These are phyloP conservation scores for Hypoxylon rickii DNA, from an alignment of 495 filamentous ascomycete genomes.

Conservation along the genomic window DNA sequence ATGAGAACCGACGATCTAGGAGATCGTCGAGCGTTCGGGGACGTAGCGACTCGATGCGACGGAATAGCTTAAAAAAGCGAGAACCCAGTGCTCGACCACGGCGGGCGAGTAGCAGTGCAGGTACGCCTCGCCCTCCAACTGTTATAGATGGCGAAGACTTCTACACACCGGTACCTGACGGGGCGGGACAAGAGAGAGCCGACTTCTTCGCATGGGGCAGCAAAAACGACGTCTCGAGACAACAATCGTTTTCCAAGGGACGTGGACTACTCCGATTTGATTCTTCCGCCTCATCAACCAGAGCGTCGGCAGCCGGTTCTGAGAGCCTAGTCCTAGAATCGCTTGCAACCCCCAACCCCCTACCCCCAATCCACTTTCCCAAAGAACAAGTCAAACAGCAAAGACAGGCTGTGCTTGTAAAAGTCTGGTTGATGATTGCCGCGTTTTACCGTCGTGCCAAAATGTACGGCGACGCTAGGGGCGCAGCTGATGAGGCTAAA, in stretches of 20 bases:
- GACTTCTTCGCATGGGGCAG: conserved; percentile 44
- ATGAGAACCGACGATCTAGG: conserved; percentile 38
- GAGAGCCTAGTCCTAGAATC: conserved; percentile 31
- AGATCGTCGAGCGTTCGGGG: conserved; percentile 41
- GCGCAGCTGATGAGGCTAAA: conserved; percentile 79
- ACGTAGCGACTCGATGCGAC: conserved; percentile 48
- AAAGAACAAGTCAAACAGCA: conserved; percentile 58
- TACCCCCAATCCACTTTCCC: conserved; percentile 56
- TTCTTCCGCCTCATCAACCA: conserved; percentile 35
- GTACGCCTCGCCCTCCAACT: conserved; percentile 35
- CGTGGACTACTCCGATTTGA: conserved; percentile 39
- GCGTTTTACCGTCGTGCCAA: conserved; percentile 83
- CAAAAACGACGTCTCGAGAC: conserved; percentile 32
- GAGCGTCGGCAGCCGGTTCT: conserved; percentile 27
- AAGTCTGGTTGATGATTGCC: conserved; percentile 87
- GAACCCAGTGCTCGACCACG: conserved; percentile 47
- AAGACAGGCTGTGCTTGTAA: conserved; percentile 66
- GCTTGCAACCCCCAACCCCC: conserved; percentile 34
- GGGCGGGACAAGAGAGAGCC: conserved; percentile 29
- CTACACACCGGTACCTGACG: conserved; percentile 45
- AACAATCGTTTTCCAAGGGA: conserved; percentile 37
- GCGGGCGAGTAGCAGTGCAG: conserved; percentile 40
- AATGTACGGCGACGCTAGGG: conserved; percentile 74
- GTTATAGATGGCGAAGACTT: conserved; percentile 46
- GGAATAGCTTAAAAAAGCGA: conserved; percentile 52